phyloP scores from a whole-genome alignment of 495 filamentous ascomycete genomes.

The Xylaria flabelliformis region DNA sequence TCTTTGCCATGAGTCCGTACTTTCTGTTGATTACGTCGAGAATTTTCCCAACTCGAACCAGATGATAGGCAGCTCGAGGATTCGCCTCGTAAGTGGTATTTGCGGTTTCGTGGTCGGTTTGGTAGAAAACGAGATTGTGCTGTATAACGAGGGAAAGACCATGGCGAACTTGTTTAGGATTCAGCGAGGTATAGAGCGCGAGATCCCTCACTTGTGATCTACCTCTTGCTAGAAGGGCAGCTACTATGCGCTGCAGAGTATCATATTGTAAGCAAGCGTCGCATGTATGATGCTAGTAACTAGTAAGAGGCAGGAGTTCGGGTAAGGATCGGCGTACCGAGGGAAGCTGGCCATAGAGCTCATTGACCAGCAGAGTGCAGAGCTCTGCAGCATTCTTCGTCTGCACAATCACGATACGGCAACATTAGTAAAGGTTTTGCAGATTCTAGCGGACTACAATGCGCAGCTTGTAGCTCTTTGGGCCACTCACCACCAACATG shows the following conservation, averaged over 20 bases:
- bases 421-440: constrained; percentile 14
- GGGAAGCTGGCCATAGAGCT: constrained; percentile 86
- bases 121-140: constrained; percentile 82
- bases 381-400: constrained; percentile 76
- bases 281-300: not conserved
- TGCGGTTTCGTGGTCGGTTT: constrained; percentile 65
- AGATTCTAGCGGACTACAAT: not conserved
- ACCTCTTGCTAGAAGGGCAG: constrained; percentile 76
- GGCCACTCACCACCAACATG: constrained; percentile 53
- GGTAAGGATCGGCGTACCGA: constrained; percentile 66
- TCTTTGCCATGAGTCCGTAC: constrained; percentile 71
- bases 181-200: constrained; percentile 69
- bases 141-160: constrained; percentile 85
- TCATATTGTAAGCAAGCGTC: constrained; percentile 29
- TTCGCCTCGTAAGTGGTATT: constrained; percentile 82
- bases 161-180: constrained; percentile 71
- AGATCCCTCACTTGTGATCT: constrained; percentile 74
- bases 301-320: not conserved
- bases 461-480: not conserved
- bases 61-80: constrained; percentile 72
- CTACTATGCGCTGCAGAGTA: constrained; percentile 70
- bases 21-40: constrained; percentile 72
- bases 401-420: constrained; percentile 34
- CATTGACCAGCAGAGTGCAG: constrained; percentile 84
- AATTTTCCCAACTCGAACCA: constrained; percentile 83